A percentile compares a stretch with the other conserved stretches of the same genome.
These are phyloP conservation scores for Hypoxylon lienhwacheense DNA, from an alignment of 495 filamentous ascomycete genomes.

Conservation along the genomic window DNA sequence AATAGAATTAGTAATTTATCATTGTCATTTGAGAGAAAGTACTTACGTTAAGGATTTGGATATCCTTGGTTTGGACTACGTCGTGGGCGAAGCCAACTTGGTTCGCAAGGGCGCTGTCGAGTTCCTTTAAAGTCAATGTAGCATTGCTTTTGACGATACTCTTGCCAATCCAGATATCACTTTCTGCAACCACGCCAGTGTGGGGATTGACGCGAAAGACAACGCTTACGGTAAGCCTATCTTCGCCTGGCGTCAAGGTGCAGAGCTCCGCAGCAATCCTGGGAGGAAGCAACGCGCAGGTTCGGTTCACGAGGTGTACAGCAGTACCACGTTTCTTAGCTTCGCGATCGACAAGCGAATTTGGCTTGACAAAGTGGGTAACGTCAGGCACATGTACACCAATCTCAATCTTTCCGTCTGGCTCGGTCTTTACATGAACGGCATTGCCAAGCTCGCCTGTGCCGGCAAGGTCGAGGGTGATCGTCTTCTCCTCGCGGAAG, in stretches of 20 bases:
- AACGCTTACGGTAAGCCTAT: constrained; percentile 88
- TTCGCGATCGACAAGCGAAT: constrained; percentile 94
- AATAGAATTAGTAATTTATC: constrained; percentile 35
- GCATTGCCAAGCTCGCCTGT: constrained; percentile 86
- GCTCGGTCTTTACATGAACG: constrained; percentile 80
- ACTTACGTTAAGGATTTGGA: constrained; percentile 74
- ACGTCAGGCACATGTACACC: constrained; percentile 96
- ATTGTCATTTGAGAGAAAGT: not conserved
- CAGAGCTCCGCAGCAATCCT: constrained; percentile 84
- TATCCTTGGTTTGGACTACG: constrained; percentile 65
- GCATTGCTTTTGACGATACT: constrained; percentile 87
- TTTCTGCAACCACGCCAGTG: constrained; percentile 74
- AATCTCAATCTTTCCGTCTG: constrained; percentile 85
- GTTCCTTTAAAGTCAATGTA: constrained; percentile 79
- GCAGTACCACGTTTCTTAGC: constrained; percentile 97
- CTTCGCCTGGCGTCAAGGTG: constrained; percentile 80
- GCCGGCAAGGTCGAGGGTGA: constrained; percentile 86
- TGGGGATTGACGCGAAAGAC: constrained; percentile 83
- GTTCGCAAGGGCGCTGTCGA: constrained; percentile 74
- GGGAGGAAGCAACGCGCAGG: constrained; percentile 86
- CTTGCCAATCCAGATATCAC: constrained; percentile 93
- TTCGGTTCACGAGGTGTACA: constrained; percentile 87
- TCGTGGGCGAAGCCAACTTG: constrained; percentile 59
- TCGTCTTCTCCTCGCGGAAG: constrained; percentile 85
- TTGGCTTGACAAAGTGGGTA: constrained; percentile 93